phyloP scores from a whole-genome alignment of 2,329 filamentous ascomycete genomes.

The Aspergillus melleus region DNA sequence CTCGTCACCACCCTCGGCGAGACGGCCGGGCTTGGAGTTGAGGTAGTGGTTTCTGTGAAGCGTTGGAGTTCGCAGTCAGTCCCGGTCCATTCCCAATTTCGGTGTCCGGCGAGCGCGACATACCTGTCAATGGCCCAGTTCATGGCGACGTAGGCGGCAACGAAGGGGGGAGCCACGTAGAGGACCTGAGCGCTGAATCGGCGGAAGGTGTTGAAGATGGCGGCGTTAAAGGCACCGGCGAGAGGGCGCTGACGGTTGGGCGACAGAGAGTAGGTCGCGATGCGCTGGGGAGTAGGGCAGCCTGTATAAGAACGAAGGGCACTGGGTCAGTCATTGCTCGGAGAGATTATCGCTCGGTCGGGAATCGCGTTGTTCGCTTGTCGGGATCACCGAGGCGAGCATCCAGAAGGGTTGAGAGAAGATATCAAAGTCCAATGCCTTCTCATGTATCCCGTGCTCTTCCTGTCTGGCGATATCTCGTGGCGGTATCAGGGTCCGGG shows the following conservation, averaged over 20 bases:
- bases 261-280: conserved; percentile 72
- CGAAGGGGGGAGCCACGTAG: conserved; percentile 79
- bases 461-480: background rate
- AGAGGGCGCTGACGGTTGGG: conserved; percentile 87
- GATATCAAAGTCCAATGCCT: background rate
- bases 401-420: background rate
- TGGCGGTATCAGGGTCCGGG: conserved; percentile 11
- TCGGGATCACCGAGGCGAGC: background rate
- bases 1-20: conserved; percentile 33
- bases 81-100: background rate
- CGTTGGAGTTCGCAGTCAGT: background rate
- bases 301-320: conserved; percentile 19
- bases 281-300: conserved; percentile 53
- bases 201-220: conserved; percentile 94
- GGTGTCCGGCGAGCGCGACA: conserved; percentile 26
- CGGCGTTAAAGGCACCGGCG: conserved; percentile 73
- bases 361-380: background rate
- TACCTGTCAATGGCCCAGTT: conserved; percentile 91
- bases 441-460: background rate
- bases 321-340: background rate
- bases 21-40: conserved; percentile 51
- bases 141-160: conserved; percentile 79
- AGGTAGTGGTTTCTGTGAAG: conserved; percentile 49
- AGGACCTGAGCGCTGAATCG: conserved; percentile 83
- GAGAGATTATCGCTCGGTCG: background rate